phyloP scores from a whole-genome alignment of 805 yeast genomes.

The Yamadazyma phyllophila region DNA sequence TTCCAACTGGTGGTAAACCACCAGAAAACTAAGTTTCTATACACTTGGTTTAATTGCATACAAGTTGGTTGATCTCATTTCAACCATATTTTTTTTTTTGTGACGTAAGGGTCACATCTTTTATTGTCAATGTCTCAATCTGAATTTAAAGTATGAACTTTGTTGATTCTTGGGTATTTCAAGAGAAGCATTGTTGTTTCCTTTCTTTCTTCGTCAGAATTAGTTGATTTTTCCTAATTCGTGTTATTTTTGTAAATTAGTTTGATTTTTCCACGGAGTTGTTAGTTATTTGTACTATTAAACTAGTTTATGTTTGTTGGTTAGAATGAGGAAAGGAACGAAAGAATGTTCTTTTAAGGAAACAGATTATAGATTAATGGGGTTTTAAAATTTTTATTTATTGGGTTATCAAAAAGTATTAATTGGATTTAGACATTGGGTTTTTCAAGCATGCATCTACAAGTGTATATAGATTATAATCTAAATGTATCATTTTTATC shows the following conservation, averaged over 20 bases:
- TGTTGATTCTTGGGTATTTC: slow-evolving; percentile 3
- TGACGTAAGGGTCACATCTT: neutral
- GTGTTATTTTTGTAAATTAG: slow-evolving; percentile 12
- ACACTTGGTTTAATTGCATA: slow-evolving; percentile 9
- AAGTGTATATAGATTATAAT: slow-evolving; percentile 20
- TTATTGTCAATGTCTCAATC: slow-evolving; percentile 16
- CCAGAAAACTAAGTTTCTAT: slow-evolving; percentile 5
- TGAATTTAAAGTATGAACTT: slow-evolving; percentile 5
- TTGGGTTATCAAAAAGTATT: slow-evolving; percentile 13
- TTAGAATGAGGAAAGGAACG: slow-evolving; percentile 11
- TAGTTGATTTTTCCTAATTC: slow-evolving; percentile 19
- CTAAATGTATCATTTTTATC: slow-evolving; percentile 2
- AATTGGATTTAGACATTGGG: slow-evolving; percentile 44
- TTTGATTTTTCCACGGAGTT: slow-evolving; percentile 11
- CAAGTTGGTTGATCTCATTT: neutral
- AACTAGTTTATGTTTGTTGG: slow-evolving; percentile 8
- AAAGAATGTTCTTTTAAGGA: slow-evolving; percentile 13
- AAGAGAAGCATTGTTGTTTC: slow-evolving; percentile 6
- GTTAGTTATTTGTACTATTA: slow-evolving; percentile 8
- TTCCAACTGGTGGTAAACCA: slow-evolving; percentile 42
- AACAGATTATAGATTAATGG: slow-evolving; percentile 12
- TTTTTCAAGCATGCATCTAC: slow-evolving; percentile 20
- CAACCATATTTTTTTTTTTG: slow-evolving; percentile 1
- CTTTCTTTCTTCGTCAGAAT: slow-evolving; percentile 9
- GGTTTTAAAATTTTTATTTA: slow-evolving; percentile 9